phyloP scores from a whole-genome alignment of 2,329 filamentous ascomycete genomes.

The Colletotrichum tropicicola region DNA sequence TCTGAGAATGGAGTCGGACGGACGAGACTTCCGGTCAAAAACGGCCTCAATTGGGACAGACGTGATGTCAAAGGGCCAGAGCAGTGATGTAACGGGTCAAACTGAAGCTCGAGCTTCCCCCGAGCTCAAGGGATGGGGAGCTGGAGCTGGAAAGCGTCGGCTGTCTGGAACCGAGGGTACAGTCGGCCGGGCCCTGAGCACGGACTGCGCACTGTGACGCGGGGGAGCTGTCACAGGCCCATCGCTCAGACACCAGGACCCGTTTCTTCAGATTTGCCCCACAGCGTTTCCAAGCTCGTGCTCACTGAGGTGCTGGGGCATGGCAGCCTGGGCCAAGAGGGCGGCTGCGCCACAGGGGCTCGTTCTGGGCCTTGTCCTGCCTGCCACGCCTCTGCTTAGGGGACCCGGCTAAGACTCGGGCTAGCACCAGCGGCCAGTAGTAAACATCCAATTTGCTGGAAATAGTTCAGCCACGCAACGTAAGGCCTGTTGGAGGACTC shows the following conservation, averaged over 20 bases:
- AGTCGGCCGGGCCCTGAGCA: constrained; percentile 15
- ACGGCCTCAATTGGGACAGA: constrained; percentile 1
- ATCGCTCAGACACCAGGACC: not conserved
- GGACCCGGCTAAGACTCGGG: constrained; percentile 26
- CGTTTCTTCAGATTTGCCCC: constrained; percentile 3
- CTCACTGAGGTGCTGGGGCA: no score
- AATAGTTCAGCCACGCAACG: not conserved
- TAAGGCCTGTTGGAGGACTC: not conserved
- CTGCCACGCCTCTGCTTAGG: no score
- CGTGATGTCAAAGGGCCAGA: not conserved
- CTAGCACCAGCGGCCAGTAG: not conserved
- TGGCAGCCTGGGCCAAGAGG: not conserved
- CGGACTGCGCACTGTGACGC: constrained; percentile 4
- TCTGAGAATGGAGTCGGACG: not conserved
- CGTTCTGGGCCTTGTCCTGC: not conserved
- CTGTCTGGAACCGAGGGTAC: constrained; percentile 38
- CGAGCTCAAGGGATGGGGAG: constrained; percentile 12
- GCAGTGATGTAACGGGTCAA: constrained; percentile 17
- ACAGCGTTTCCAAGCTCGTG: not conserved
- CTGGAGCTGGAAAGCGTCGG: constrained; percentile 42
- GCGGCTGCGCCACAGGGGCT: constrained; percentile 15
- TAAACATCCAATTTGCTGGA: not conserved
- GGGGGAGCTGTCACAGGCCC: constrained; percentile 19
- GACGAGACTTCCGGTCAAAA: not conserved
- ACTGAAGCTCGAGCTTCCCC: constrained; percentile 9